Conservation (phyloP, 2,329 filamentous ascomycete species). For the Colletotrichum tabaci region DNA sequence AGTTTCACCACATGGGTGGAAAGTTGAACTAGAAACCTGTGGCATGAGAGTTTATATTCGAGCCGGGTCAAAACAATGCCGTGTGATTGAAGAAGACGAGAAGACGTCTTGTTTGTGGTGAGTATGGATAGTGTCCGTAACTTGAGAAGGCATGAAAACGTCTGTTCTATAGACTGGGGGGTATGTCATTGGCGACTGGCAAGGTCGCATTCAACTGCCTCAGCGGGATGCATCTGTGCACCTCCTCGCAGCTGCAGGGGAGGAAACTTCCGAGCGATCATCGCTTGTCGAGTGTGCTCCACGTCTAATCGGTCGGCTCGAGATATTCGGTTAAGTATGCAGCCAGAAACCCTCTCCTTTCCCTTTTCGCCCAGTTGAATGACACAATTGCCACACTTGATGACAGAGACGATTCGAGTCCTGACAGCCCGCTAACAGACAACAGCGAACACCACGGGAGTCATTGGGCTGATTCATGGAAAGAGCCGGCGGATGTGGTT, state of each 20-base stretch:
- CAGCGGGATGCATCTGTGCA: slow-evolving; percentile 30
- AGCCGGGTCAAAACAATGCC: not conserved
- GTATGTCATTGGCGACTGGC: slow-evolving; percentile 19
- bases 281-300: slow-evolving; percentile 4
- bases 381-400: not conserved
- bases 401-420: not conserved
- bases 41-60: not conserved
- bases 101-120: slow-evolving; percentile 10
- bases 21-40: not conserved
- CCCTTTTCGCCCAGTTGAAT: not conserved
- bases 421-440: slow-evolving; percentile 18
- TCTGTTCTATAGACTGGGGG: slow-evolving; percentile 8
- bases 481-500: not conserved
- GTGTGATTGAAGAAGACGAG: slow-evolving; percentile 12
- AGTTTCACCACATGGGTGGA: slow-evolving; percentile 33
- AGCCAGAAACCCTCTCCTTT: not conserved
- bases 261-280: slow-evolving; percentile 24
- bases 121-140: too few species aligned
- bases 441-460: slow-evolving; percentile 1
- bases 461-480: not conserved
- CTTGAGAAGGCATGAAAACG: slow-evolving; percentile 18
- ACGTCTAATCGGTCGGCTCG: slow-evolving; percentile 2
- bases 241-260: slow-evolving; percentile 10
- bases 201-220: slow-evolving; percentile 29
- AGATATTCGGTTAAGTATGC: not conserved